Evolutionary conservation across 2,329 filamentous ascomycete genomes (phyloP).

Genomic region (Aureobasidium leucospermi): DNA sequence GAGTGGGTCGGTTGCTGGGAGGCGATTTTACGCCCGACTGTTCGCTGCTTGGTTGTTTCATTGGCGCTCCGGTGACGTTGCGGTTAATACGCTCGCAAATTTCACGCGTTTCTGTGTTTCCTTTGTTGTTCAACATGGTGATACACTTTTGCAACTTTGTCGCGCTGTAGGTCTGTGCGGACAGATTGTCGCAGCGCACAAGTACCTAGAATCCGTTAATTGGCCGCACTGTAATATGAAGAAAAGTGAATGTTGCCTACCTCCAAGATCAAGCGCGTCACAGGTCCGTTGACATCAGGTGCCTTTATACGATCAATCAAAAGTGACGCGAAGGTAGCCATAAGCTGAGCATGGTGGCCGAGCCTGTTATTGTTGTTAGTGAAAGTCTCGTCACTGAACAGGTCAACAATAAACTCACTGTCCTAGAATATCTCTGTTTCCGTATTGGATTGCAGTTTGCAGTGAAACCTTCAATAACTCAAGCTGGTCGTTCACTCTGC

Average conservation of each 20-base stretch:
- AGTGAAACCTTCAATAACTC: conserved; percentile 48
- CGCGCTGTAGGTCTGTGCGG: conserved; percentile 52
- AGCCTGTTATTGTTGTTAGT: conserved; percentile 15
- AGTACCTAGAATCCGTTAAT: conserved; percentile 48
- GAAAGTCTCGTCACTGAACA: not conserved
- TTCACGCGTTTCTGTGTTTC: conserved; percentile 56
- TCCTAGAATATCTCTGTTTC: conserved; percentile 40
- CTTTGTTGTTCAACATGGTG: conserved; percentile 56
- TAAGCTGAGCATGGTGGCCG: conserved; percentile 30
- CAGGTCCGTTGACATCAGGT: conserved; percentile 36
- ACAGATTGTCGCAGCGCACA: conserved; percentile 55
- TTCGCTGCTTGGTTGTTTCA: conserved; percentile 21
- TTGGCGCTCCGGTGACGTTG: conserved; percentile 35
- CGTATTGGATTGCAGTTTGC: conserved; percentile 38
- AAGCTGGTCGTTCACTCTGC: conserved; percentile 51
- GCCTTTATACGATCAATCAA: conserved; percentile 40
- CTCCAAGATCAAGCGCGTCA: conserved; percentile 37
- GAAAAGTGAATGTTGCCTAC: conserved; percentile 28
- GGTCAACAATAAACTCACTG: conserved; percentile 25
- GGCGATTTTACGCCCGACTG: conserved; percentile 9
- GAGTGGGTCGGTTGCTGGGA: conserved; percentile 13
- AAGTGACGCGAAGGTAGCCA: conserved; percentile 43
- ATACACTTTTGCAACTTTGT: conserved; percentile 60
- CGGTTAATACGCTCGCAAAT: conserved; percentile 49
- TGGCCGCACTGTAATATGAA: conserved; percentile 40